Evolutionary conservation across 495 filamentous ascomycete species (phyloP).

Genomic region (Tuber brumale): DNA sequence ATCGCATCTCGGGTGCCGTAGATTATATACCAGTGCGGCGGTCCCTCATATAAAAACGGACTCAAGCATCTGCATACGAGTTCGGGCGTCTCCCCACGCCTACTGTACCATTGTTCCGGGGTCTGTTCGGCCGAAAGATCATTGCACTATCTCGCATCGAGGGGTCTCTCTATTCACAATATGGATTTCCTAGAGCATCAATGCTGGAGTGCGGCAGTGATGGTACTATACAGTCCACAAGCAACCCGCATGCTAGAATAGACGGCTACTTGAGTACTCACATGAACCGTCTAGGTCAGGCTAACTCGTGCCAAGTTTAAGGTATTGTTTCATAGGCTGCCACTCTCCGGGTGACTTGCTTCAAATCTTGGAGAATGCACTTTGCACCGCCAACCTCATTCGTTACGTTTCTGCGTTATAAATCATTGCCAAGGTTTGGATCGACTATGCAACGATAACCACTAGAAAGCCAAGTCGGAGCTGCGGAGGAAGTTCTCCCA

Average conservation of each 20-base stretch:
- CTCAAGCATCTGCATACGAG: neutral
- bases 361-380: neutral
- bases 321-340: neutral
- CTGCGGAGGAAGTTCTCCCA: neutral
- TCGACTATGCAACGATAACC: neutral
- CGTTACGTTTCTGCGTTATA: neutral
- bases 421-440: neutral
- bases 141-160: too few species aligned
- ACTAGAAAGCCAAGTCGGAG: neutral
- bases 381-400: neutral
- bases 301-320: neutral
- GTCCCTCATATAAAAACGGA: neutral
- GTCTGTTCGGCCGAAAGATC: neutral
- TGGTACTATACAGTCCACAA: neutral
- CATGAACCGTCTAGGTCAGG: neutral
- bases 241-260: neutral
- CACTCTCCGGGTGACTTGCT: neutral
- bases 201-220: neutral
- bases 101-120: neutral
- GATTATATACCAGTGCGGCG: neutral
- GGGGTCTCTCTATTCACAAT: too few species aligned
- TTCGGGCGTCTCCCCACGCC: neutral
- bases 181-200: neutral
- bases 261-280: neutral
- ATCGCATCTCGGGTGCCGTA: neutral